These are phyloP conservation scores for Phialocephala subalpina DNA, from an alignment of 2,329 filamentous ascomycete species.

Conservation along the genomic window DNA sequence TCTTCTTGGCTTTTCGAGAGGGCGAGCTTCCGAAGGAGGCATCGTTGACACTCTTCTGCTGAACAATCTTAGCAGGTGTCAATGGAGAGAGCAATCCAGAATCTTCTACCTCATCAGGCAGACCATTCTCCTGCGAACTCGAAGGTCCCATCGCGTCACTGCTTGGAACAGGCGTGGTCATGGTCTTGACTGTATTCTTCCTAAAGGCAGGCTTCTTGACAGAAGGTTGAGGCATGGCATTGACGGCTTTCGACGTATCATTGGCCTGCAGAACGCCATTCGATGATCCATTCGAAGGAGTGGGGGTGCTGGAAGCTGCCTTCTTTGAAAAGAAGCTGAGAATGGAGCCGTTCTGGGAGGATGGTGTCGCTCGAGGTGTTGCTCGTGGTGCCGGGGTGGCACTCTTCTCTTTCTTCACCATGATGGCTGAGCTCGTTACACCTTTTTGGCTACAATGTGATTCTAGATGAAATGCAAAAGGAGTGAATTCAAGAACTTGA, in stretches of 20 bases:
- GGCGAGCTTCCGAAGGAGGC: slow-evolving; percentile 71
- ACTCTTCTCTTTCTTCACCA: slow-evolving; percentile 10
- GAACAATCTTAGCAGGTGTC: slow-evolving; percentile 51
- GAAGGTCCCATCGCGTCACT: slow-evolving; percentile 76
- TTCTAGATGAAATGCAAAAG: not conserved
- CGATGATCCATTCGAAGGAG: slow-evolving; percentile 48
- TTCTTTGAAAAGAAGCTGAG: slow-evolving; percentile 82
- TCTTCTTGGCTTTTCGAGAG: slow-evolving; percentile 75
- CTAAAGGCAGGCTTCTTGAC: slow-evolving; percentile 52
- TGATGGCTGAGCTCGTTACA: not conserved
- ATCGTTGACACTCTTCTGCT: slow-evolving; percentile 54
- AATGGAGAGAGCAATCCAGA: slow-evolving; percentile 55
- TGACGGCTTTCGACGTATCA: slow-evolving; percentile 46
- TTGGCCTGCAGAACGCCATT: slow-evolving; percentile 41
- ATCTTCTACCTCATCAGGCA: slow-evolving; percentile 57
- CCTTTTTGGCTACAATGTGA: not conserved
- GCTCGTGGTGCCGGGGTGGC: slow-evolving; percentile 38
- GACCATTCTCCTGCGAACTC: slow-evolving; percentile 71
- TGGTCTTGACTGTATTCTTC: slow-evolving; percentile 46
- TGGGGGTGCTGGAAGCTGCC: slow-evolving; percentile 51
- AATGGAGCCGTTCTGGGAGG: slow-evolving; percentile 74
- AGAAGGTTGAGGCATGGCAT: slow-evolving; percentile 41
- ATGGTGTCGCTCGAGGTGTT: slow-evolving; percentile 42
- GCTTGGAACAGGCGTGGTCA: slow-evolving; percentile 77
- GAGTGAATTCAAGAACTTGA: not conserved